A percentile compares a stretch with the other conserved stretches of the same genome.
Evolutionary conservation across 176 grass and related monocot genomes (phyloP).

Genomic region (Zizania latifolia): DNA sequence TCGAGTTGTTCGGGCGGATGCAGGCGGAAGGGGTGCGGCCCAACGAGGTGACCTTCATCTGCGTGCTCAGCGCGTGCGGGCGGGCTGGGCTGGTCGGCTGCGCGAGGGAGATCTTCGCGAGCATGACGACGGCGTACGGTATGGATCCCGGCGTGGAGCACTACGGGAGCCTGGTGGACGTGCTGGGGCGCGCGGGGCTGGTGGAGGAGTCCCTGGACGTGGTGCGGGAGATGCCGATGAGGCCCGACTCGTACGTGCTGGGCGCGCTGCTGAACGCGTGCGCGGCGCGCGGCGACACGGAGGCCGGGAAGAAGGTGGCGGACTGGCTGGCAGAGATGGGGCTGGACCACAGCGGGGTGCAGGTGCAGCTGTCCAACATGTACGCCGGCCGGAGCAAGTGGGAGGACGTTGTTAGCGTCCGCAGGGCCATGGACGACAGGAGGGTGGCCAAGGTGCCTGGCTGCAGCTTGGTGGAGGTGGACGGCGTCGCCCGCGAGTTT

Average conservation of each 20-base stretch:
- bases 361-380: constrained; percentile 57
- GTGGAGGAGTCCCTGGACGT: constrained; percentile 31
- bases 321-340: constrained; percentile 23
- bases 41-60: constrained; percentile 64
- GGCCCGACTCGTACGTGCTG: constrained; percentile 53
- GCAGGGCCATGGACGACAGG: constrained; percentile 37
- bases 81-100: constrained; percentile 19
- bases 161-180: constrained; percentile 56
- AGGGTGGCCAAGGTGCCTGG: too few species aligned
- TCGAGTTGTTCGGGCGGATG: constrained; percentile 37
- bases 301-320: not conserved
- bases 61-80: constrained; percentile 43
- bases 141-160: constrained; percentile 49
- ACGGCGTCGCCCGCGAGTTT: constrained; percentile 50
- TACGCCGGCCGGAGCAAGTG: constrained; percentile 45
- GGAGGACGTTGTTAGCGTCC: constrained; percentile 33
- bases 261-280: constrained; percentile 62
- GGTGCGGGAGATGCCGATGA: constrained; percentile 42
- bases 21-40: constrained; percentile 40
- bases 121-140: constrained; percentile 25
- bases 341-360: constrained; percentile 47
- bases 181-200: constrained; percentile 43
- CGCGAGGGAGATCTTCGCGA: constrained; percentile 31
- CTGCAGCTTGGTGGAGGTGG: too few species aligned
- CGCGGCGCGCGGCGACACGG: not conserved